Evolutionary conservation across 2,329 filamentous ascomycete genomes (phyloP), one percentile per base, ranked within the genome.

Genomic region (Nothophoma quercina): DNA sequence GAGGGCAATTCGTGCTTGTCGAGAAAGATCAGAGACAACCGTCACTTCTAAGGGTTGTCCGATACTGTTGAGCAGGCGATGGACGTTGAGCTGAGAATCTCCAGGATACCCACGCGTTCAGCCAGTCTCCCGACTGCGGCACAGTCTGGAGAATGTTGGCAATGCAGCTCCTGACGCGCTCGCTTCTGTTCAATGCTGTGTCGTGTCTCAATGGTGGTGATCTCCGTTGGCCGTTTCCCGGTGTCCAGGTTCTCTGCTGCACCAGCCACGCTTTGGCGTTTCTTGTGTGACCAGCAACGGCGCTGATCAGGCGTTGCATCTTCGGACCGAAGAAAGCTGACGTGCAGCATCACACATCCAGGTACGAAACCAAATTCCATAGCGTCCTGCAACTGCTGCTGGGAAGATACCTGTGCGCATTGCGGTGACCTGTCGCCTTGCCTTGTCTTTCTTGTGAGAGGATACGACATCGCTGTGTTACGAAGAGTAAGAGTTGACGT

Each of bases 401-500:
- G 18, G 26, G 38, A 29, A 39, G 16, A 43, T 36, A 26, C 32
- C n/a, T 19, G 19, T 25, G 10, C 23, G n/a, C n/a, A 4, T 6
- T 25, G 25, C 9, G 6, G 22, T 13, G 15, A 15, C 9, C 15
- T 16, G n/a, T 44, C 10, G 13, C 33, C 38, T 53, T 38, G 34
- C 33, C n/a, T 43, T n/a, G n/a, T 18, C 1, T 9, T 28, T 9
- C 6, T 33, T 26, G 23, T 23, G 15, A n/a, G 13, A 21, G 6
- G 29, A 32, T 19, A 28, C 9, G 28, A 39, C 32, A 16, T 43
- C 8, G 33, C 18, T n/a, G 39, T 53, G 38, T 53, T 38, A 53
- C 50, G 32, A 43, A 48, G 22, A 43, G 42, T 48, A 53, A 53
- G 33, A 48, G 39, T 23, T 35, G 50, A 44, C n/a, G 50, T 53